Base-by-base conservation (phyloP, 164 flowering plant species). In the Stephania yunnanensis region DNA sequence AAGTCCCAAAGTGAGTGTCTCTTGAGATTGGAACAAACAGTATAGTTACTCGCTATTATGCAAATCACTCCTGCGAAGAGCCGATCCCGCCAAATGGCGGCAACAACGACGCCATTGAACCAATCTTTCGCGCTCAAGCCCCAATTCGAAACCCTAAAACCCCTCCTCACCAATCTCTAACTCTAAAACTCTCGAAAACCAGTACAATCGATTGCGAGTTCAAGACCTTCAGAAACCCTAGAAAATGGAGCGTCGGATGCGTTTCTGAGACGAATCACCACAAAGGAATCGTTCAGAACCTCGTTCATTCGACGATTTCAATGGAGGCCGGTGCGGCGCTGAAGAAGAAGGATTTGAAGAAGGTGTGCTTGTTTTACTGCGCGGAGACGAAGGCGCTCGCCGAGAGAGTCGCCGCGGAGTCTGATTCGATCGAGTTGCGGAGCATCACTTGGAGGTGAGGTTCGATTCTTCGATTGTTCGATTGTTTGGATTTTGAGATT, bases 371-470 rank as follows among this genome's bases (percentile, higher is more conserved):
- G n/a, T 95, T 92, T 77, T 89, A 91, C 84, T 89, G 89, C 74
- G 83, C 81, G 5, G 99, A 95, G 82, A 92, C 88, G 75, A 82
- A 85, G 79, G 82, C 83, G 7, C 91, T 95, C 0, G 99, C 99
- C 1, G 85, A 88, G 78, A 78, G 92, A 78, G 76, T 93, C 63
- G 97, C 95, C 11, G 83, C 92, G 0, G 83, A 90, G 61, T 93
- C 98, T 0, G 98, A 93, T 68, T 72, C 87, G 63, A 90, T 95
- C 80, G 94, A 91, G 83, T 91, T 95, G 3, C 83, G 97, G 12
- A 82, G 78, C 85, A 91, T 95, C 77, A 85, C 77, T 29, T 95
- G 97, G 99, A 89, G 91, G 97, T 95, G 77, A 6, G 19, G 7
- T 42, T 29, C 15, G 9, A 10, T 69, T 25, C 13, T 10, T 45